Base-by-base conservation (phyloP, 495 filamentous ascomycete genomes). In the Hypoxylon cercidicola region DNA sequence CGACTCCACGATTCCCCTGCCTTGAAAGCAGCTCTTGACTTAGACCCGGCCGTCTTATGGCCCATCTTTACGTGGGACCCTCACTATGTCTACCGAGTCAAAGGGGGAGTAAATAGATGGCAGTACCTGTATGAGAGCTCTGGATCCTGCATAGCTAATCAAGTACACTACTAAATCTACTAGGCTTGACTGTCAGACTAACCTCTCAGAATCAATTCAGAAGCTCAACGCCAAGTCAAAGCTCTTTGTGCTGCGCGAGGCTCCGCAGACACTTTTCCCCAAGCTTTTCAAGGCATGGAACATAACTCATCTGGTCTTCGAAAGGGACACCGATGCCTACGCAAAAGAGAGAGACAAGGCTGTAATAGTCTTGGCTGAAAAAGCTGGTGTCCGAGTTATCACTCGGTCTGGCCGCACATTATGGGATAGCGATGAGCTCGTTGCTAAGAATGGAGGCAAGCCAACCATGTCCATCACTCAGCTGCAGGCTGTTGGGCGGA, bases 21-120 rank as follows among this genome's bases (percentile, higher is more conserved):
- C 4, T 73, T 91, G 13, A 80, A 84, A 64, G 86, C 85, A 5
- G 88, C 89, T 3, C 76, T 90, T 9, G 82, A 84, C 52, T 74
- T 91, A 12, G 79, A 88, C 12, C 87, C 89, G 0, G 78, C 82
- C 37, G 78, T 77, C 11, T 78, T 90, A 7, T 91, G 86, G 72
- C 87, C 87, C 6, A 75, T 90, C 30, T 89, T 86, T 81, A 89
- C 85, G 18, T 90, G 89, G 87, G 87, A 89, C 68, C 87, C 87
- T 39, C 87, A 90, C 70, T 91, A 90, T 72, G 88, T 90, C 48
- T 91, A 90, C 62, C 81, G 78, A 19, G 82, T 87, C 3, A 79
- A 88, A 34, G 87, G 85, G 2, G 88, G 87, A 0, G 76, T 81
- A 1, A 91, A 91, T 62, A 76, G 88, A 66, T 90, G 85, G 84